A percentile compares a stretch with the other conserved stretches of the same genome.
Evolutionary conservation across 495 filamentous ascomycete genomes (phyloP).

Genomic region (Cetradonia linearis): DNA sequence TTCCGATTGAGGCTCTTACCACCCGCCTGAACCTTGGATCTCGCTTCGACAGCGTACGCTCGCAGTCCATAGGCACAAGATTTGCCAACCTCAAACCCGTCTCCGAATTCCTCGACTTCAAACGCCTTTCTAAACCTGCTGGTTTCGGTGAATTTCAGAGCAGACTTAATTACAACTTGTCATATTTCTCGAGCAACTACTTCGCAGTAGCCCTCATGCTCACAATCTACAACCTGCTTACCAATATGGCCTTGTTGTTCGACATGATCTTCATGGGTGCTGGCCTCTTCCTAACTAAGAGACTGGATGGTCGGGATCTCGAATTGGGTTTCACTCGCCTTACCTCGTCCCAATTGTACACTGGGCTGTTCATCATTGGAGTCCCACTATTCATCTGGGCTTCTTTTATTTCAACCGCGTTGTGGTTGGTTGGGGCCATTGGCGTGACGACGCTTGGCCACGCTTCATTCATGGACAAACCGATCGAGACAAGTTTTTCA

Average conservation of each 20-base stretch:
- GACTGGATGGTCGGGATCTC: slow-evolving; percentile 76
- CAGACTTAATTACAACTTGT: slow-evolving; percentile 92
- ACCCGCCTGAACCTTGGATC: slow-evolving; percentile 74
- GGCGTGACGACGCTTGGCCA: slow-evolving; percentile 90
- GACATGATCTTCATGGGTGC: slow-evolving; percentile 77
- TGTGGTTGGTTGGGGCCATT: slow-evolving; percentile 93
- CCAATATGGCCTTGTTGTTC: slow-evolving; percentile 73
- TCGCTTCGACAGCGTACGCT: slow-evolving; percentile 68
- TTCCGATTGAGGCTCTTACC: slow-evolving; percentile 83
- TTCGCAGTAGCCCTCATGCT: slow-evolving; percentile 86
- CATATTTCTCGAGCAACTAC: slow-evolving; percentile 98
- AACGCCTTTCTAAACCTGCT: slow-evolving; percentile 83
- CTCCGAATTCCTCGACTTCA: slow-evolving; percentile 90
- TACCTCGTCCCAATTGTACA: slow-evolving; percentile 93
- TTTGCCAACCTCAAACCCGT: slow-evolving; percentile 90
- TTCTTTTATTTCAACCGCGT: slow-evolving; percentile 65
- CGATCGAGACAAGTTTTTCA: slow-evolving; percentile 99
- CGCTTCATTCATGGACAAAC: slow-evolving; percentile 93
- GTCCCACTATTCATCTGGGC: slow-evolving; percentile 77
- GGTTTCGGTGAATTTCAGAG: slow-evolving; percentile 88
- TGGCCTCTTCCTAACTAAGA: slow-evolving; percentile 83
- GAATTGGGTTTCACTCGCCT: slow-evolving; percentile 71
- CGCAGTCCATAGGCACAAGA: slow-evolving; percentile 62
- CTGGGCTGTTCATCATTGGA: slow-evolving; percentile 65
- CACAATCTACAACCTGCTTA: slow-evolving; percentile 87